These are phyloP conservation scores for Cryoendolithus antarcticus DNA, from an alignment of 2,329 filamentous ascomycete species.

Conservation along the genomic window DNA sequence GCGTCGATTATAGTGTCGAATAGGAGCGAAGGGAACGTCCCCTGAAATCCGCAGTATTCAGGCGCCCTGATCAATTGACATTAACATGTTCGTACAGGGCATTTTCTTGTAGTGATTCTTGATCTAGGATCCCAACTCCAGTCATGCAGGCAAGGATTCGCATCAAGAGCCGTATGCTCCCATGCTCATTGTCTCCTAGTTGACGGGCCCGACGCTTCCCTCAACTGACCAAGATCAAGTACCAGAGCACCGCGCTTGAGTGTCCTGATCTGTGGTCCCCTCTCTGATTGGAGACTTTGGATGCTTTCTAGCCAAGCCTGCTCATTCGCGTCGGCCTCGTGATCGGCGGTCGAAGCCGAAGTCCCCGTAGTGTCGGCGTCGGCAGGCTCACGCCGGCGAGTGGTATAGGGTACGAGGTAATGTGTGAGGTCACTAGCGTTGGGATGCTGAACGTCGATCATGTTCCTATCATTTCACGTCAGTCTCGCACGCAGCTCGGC, in stretches of 20 bases:
- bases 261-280: conserved; percentile 13
- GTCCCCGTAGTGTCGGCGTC: conserved; percentile 2
- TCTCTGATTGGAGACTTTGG: conserved; percentile 12
- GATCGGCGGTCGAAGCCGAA: conserved; percentile 4
- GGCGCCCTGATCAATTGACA: no score
- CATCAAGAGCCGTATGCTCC: no score
- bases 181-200: no score
- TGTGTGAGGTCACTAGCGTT: conserved; percentile 24
- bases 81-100: no score
- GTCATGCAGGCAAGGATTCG: no score
- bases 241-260: conserved; percentile 16
- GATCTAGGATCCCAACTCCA: no score
- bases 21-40: no score
- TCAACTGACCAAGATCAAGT: conserved; percentile 14
- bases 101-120: no score
- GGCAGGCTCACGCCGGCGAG: conserved; percentile 7
- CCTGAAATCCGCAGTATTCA: no score
- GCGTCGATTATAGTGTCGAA: no score
- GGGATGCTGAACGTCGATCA: conserved; percentile 37
- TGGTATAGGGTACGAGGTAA: conserved; percentile 7
- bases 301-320: conserved; percentile 22
- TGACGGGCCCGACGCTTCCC: conserved; percentile 2
- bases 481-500: conserved; percentile 6
- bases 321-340: conserved; percentile 13
- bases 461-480: conserved; percentile 25